Percentiles rank a stretch among this genome's conserved stretches.
Evolutionary conservation across 306 rosid genomes (phyloP).

Genomic region (Quercus rubra): DNA sequence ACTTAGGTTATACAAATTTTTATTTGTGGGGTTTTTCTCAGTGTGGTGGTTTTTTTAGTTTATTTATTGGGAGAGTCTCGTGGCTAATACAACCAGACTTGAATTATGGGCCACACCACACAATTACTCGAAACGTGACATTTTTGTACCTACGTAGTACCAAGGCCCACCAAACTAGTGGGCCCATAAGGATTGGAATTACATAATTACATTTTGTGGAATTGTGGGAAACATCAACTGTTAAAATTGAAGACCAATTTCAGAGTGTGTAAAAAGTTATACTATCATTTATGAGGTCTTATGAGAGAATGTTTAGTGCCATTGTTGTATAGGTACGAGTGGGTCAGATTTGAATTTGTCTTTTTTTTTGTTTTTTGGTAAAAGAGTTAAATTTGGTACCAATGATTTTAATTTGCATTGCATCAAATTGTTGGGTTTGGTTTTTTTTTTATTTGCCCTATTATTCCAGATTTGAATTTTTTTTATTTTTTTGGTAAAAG

Average conservation of each 20-base stretch:
- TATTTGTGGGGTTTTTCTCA: constrained; percentile 20
- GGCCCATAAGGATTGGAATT: not conserved
- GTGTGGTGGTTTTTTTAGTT: not conserved
- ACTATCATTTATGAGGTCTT: not conserved
- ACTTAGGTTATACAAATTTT: constrained; percentile 8
- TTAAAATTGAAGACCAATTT: not conserved
- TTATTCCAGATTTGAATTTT: too few species aligned
- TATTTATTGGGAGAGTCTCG: constrained; percentile 14
- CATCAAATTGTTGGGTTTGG: too few species aligned
- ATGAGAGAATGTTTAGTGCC: not conserved
- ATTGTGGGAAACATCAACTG: not conserved
- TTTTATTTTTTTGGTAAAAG: too few species aligned
- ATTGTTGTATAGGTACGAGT: not conserved
- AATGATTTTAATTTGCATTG: too few species aligned
- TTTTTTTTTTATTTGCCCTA: too few species aligned
- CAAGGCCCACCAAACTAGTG: not conserved
- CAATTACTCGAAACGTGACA: constrained; percentile 70
- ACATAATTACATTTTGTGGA: not conserved
- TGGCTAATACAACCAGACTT: constrained; percentile 22
- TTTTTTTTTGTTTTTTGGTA: too few species aligned
- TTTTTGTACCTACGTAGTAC: not conserved
- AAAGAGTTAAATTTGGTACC: too few species aligned
- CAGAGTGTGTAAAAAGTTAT: not conserved
- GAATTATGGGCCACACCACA: constrained; percentile 52
- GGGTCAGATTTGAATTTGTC: not conserved